Percentiles rank a stretch among this genome's conserved stretches.
phyloP scores from a whole-genome alignment of 352 stramenopile genomes.

The Globisporangium iwayamae region DNA sequence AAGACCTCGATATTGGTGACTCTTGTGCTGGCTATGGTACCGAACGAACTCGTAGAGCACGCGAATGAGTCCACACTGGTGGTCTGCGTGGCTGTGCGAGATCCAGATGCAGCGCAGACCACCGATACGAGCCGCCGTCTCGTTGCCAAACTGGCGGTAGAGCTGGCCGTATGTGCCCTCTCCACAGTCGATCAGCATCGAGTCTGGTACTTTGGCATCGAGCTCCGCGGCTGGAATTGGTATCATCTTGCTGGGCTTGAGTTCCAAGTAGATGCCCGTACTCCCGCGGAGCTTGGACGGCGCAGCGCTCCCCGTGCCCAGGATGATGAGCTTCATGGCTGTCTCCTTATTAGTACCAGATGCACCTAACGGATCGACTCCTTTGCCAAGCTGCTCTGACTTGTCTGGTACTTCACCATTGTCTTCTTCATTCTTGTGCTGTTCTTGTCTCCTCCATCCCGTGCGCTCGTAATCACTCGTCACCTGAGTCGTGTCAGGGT shows the following conservation, averaged over 20 bases:
- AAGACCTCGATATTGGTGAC: conserved; percentile 14
- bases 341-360: neutral
- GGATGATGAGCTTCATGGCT: conserved; percentile 72
- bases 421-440: conserved; percentile 3
- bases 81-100: conserved; percentile 96
- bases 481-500: conserved; percentile 3
- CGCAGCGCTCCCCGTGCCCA: conserved; percentile 94
- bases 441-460: conserved; percentile 29
- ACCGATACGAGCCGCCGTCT: conserved; percentile 36
- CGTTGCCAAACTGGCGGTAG: conserved; percentile 45
- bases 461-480: conserved; percentile 39
- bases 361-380: neutral
- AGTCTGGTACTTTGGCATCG: conserved; percentile 13
- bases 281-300: conserved; percentile 97
- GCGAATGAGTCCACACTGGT: conserved; percentile 94
- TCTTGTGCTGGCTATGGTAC: conserved; percentile 16
- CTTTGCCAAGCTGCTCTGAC: neutral
- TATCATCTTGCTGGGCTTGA: conserved; percentile 20
- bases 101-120: conserved; percentile 93
- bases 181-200: conserved; percentile 93
- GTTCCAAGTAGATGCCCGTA: conserved; percentile 89
- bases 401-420: neutral
- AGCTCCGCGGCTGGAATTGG: neutral
- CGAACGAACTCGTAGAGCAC: conserved; percentile 72
- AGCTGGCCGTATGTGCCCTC: conserved; percentile 95